Conservation (phyloP, 2,329 filamentous ascomycete species). For the Fusarium sp. region DNA sequence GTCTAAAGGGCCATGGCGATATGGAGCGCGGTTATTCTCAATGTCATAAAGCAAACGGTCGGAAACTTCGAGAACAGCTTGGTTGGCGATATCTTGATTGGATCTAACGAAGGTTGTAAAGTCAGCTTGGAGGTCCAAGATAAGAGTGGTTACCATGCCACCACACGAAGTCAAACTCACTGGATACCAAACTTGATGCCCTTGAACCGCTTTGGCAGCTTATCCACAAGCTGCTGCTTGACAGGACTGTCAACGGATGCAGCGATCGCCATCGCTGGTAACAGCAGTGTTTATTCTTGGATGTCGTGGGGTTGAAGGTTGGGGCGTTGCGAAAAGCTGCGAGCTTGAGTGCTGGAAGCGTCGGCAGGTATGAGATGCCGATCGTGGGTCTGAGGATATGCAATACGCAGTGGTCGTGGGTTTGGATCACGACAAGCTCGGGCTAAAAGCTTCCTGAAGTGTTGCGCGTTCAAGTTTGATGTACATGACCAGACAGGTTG, state of each 20-base stretch:
- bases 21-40: constrained; percentile 78
- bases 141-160: neutral
- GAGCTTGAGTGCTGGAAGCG: neutral
- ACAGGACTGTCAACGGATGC: constrained; percentile 50
- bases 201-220: constrained; percentile 89
- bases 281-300: neutral
- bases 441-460: constrained; percentile 5
- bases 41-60: constrained; percentile 94
- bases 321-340: neutral
- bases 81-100: constrained; percentile 93
- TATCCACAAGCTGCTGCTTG: constrained; percentile 92
- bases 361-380: neutral
- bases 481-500: constrained; percentile 34
- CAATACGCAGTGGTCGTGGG: neutral
- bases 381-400: neutral
- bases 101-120: constrained; percentile 62
- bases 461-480: constrained; percentile 2
- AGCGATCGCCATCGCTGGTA: constrained; percentile 18
- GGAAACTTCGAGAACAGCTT: constrained; percentile 94
- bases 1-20: constrained; percentile 87
- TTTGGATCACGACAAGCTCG: constrained; percentile 26
- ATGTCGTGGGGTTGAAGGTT: neutral
- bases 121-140: neutral
- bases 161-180: constrained; percentile 56
- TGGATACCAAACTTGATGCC: constrained; percentile 94